A percentile compares a stretch with the other conserved stretches of the same genome.
These are phyloP conservation scores for Ophiostoma sp. DNA, from an alignment of 2,329 filamentous ascomycete genomes.

Conservation along the genomic window DNA sequence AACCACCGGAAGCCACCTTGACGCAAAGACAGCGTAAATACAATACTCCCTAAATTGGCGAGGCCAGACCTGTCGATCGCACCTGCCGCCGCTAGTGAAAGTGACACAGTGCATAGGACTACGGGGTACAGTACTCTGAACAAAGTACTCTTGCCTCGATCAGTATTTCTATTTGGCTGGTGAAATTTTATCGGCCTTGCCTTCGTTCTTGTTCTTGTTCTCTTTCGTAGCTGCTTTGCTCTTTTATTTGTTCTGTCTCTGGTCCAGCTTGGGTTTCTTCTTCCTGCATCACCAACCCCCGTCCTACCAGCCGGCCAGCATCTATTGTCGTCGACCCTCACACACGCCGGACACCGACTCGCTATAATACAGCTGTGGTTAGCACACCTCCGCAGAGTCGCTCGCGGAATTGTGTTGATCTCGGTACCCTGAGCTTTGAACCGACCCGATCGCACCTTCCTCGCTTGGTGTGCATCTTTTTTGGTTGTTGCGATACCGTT, in stretches of 20 bases:
- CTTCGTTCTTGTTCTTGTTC: not conserved
- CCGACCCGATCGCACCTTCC: not conserved
- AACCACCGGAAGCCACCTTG: too few relatives aligned
- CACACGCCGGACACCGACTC: not conserved
- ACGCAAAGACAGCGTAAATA: not conserved
- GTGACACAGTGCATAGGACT: not conserved
- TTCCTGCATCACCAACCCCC: not conserved
- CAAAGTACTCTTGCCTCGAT: not conserved
- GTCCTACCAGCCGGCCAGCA: not conserved
- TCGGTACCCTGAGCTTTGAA: not conserved
- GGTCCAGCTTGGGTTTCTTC: not conserved
- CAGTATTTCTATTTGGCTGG: slow-evolving; percentile 12
- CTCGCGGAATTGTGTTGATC: not conserved
- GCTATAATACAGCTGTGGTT: not conserved
- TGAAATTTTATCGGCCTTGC: not conserved
- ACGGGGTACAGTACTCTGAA: not conserved
- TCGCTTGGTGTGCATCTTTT: not conserved
- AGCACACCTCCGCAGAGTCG: not conserved
- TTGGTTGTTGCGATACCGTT: not conserved
- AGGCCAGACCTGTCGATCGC: not conserved
- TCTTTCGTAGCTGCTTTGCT: not conserved
- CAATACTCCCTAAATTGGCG: not conserved
- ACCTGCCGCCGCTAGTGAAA: not conserved
- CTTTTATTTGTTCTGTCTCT: not conserved
- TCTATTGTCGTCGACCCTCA: not conserved